Conservation (phyloP, 208 protist species). For the Acanthamoeba polyphaga region DNA sequence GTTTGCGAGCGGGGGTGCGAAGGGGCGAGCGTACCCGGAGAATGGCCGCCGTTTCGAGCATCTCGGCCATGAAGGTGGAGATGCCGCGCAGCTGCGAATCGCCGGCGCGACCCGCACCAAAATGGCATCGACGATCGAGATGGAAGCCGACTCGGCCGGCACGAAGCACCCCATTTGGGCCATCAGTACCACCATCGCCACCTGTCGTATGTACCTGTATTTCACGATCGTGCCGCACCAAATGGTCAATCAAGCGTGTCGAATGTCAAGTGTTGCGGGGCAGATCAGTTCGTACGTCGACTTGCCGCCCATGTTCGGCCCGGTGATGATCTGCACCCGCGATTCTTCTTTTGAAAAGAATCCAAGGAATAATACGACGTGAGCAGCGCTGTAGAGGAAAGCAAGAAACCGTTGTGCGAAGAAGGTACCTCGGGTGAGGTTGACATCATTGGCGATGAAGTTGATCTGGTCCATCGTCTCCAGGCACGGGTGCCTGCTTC, state of each 20-base stretch:
- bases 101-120: conserved; percentile 98
- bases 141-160: conserved; percentile 90
- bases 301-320: conserved; percentile 98
- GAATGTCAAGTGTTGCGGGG: no score
- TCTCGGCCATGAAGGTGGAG: conserved; percentile 99
- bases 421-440: conserved; percentile 12
- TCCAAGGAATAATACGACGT: neutral
- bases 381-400: neutral
- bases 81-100: conserved; percentile 94
- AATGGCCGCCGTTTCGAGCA: conserved; percentile 99
- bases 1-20: neutral
- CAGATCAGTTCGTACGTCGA: conserved; percentile 99
- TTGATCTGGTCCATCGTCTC: conserved; percentile 48
- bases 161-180: conserved; percentile 99
- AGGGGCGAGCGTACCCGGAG: conserved; percentile 81
- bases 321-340: conserved; percentile 92
- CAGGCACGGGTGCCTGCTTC: conserved; percentile 91
- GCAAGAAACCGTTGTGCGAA: neutral
- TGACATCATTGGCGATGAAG: conserved; percentile 68
- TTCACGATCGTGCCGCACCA: neutral
- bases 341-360: conserved; percentile 25
- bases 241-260: no score
- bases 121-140: conserved; percentile 95
- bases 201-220: conserved; percentile 97
- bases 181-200: conserved; percentile 97